Conservation (phyloP, 495 filamentous ascomycete species). For the Podospora pseudoanserina region DNA sequence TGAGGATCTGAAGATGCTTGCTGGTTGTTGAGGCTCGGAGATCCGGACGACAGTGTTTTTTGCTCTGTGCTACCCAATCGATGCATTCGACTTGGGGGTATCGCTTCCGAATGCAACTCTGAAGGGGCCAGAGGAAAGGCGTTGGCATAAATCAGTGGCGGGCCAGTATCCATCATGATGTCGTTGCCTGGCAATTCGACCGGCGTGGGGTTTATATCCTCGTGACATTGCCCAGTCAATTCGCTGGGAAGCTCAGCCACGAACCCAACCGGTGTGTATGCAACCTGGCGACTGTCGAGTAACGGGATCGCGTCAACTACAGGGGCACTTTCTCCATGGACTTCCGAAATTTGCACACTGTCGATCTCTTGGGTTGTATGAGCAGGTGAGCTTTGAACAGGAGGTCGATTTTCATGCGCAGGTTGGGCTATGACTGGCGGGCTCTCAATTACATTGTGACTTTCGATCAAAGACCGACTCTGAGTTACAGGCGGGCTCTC, state of each 20-base stretch:
- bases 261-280: slow-evolving; percentile 37
- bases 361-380: slow-evolving; percentile 15
- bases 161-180: slow-evolving; percentile 12
- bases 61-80: slow-evolving; percentile 2
- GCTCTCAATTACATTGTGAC: slow-evolving; percentile 14
- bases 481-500: slow-evolving; percentile 21
- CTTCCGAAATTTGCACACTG: neutral
- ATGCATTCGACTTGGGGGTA: neutral
- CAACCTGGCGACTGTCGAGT: slow-evolving; percentile 21
- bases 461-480: slow-evolving; percentile 4
- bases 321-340: neutral
- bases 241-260: slow-evolving; percentile 44
- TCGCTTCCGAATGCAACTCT: slow-evolving; percentile 26
- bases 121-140: slow-evolving; percentile 35
- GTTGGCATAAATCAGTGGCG: slow-evolving; percentile 20
- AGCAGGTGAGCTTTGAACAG: slow-evolving; percentile 16
- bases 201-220: slow-evolving; percentile 40
- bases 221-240: slow-evolving; percentile 31
- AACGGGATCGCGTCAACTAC: slow-evolving; percentile 9
- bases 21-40: slow-evolving; percentile 4
- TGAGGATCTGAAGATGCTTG: slow-evolving; percentile 17
- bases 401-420: neutral
- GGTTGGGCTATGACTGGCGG: slow-evolving; percentile 12
- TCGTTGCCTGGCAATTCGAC: slow-evolving; percentile 39
- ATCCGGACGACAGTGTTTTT: slow-evolving; percentile 5